Base-by-base conservation (phyloP, 805 yeast species). In the Pichia sporocuriosa region DNA sequence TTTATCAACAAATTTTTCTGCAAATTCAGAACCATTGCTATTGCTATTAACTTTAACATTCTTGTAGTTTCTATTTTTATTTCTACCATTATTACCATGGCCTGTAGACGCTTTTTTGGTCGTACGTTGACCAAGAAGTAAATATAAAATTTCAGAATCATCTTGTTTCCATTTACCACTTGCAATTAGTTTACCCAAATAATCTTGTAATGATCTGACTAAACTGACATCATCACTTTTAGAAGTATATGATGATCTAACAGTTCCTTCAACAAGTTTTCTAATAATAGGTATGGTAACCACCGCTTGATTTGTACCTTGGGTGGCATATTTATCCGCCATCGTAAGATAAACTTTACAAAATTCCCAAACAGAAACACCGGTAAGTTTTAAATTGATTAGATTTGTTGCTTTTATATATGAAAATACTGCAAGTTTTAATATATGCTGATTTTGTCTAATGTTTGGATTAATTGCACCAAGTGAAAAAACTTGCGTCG, bases 401-500 rank as follows among this genome's bases (percentile, higher is more conserved):
- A 79, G 56, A 21, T 86, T 83, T 48, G 73, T 68, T 29, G 54
- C 57, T 46, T 72, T 72, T 25, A 79, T 61, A 45, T 75, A 63
- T 24, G 65, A 66, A 41, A 82, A 73, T 4, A 82, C 72, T 23
- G 66, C 61, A 6, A 68, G 57, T 52, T 79, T 68, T 33, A 84
- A 57, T 1, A 58, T 39, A 9, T 65, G 65, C 31, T 78, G 70
- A 52, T 81, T 79, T 39, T 63, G 65, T 11, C 67, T 59, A 28
- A 84, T 84, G 37, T 81, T 86, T 4, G 81, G 79, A 52, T 84
- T 84, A 39, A 79, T 77, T 23, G 81, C 74, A 1, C 94, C 94
- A 31, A 84, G 59, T 1, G 88, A 78, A 34, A 83, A 70, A 2
- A 83, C 69, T 56, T 72, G 75, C 7, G 74, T 69, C 23, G 74